Base-by-base conservation (phyloP, 2,329 filamentous ascomycete species). In the Phialophora tarda region DNA sequence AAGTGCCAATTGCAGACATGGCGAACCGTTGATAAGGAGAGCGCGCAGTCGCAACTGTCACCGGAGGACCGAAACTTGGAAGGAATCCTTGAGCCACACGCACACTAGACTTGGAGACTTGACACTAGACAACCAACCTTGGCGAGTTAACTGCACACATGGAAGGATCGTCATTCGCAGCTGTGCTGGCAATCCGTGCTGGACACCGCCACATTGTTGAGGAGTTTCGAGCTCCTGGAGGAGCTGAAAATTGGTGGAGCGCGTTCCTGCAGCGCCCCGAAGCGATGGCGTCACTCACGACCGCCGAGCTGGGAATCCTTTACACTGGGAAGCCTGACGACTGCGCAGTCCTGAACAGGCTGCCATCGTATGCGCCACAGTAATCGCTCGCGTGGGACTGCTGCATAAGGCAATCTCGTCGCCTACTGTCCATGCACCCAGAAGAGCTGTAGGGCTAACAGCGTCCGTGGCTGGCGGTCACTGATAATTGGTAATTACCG, bases 191-290 rank as follows among this genome's bases (percentile, higher is more conserved):
- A 26, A 26, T 26, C 21, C 48, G 23, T 23, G 48, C 21, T 26
- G 48, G 48, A 26, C 24, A 28, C 24, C 14, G 48, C 24, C 21
- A 51, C 21, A 26, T 51, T 23, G 12, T 26, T 17, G 48, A 51
- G 24, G 21, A 51, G 10, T 44, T 11, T 3, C 48, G 14, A 51
- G 23, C 24, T 51, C 48, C 48, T 26, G 23, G 48, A 12, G 21
- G 48, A 51, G 48, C 48, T 51, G 48, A 51, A 51, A 26, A 51
- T 14, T 28, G 48, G 48, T 23, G 21, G 48, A 17, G 21, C 21
- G 21, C 21, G 48, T 51, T 51, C 48, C 48, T 51, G 48, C 48
- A 24, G 48, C 48, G 48, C 48, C 23, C 48, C 48, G 48, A 26
- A 14, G 48, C 21, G 14, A 51, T 51, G 48, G 48, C 48, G 48